These are phyloP conservation scores for Phlegmacium glaucopus DNA, from an alignment of 768 basidiomycete genomes.

Conservation along the genomic window DNA sequence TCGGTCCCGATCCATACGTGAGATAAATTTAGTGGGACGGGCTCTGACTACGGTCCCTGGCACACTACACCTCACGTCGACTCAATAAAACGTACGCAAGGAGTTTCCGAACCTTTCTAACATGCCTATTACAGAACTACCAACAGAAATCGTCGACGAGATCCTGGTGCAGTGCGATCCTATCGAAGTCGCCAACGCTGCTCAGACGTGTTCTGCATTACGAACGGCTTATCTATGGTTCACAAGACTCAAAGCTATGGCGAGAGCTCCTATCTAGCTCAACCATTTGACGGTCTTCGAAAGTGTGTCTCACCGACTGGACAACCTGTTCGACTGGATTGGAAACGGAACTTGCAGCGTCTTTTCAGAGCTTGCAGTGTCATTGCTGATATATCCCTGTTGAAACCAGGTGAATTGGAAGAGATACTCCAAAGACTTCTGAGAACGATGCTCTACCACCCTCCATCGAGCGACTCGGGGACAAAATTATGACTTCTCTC, in stretches of 20 bases:
- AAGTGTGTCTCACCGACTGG: constrained; percentile 37
- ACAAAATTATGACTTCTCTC: too few relatives aligned
- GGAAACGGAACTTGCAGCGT: constrained; percentile 52
- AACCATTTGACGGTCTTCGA: constrained; percentile 64
- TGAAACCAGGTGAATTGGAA: constrained; percentile 41
- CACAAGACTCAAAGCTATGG: constrained; percentile 54
- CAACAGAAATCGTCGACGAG: constrained; percentile 57
- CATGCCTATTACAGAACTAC: constrained; percentile 37
- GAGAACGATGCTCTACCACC: constrained; percentile 41
- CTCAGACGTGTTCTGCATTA: constrained; percentile 46
- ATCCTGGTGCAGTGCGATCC: constrained; percentile 60
- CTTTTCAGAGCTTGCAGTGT: constrained; percentile 53
- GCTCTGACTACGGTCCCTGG: too few relatives aligned
- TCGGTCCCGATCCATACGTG: too few relatives aligned
- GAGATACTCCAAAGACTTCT: constrained; percentile 46
- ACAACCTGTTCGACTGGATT: constrained; percentile 34
- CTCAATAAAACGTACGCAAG: too few relatives aligned
- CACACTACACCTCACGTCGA: too few relatives aligned
- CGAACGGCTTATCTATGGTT: constrained; percentile 41
- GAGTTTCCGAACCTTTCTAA: too few relatives aligned
- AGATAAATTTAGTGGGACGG: neutral
- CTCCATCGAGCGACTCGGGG: constrained; percentile 32
- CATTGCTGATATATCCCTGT: constrained; percentile 28
- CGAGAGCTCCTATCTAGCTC: constrained; percentile 58
- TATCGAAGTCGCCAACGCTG: constrained; percentile 48